phyloP scores from a whole-genome alignment of 1,284 basidiomycete genomes.

The Peniophora sp. region DNA sequence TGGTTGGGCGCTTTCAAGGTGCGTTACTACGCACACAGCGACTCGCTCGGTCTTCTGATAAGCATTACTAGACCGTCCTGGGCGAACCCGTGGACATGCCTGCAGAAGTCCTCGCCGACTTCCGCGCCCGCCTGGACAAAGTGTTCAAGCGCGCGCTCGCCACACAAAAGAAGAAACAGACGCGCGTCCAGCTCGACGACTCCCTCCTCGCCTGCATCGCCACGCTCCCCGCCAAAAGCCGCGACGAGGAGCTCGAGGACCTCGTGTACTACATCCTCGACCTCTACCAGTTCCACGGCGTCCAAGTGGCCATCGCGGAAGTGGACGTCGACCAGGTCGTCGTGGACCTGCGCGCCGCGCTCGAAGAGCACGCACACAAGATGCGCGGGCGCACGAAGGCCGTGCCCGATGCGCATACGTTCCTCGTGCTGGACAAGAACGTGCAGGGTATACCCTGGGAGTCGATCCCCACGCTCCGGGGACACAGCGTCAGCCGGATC shows the following conservation, averaged over 20 bases:
- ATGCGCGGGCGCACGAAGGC: constrained; percentile 20
- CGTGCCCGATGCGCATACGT: constrained; percentile 61
- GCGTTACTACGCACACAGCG: constrained; percentile 10
- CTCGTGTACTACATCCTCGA: constrained; percentile 92
- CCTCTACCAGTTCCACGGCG: constrained; percentile 88
- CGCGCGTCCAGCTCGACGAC: constrained; percentile 56
- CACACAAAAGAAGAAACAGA: constrained; percentile 47
- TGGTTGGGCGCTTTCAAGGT: constrained; percentile 99
- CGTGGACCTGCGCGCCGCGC: constrained; percentile 60
- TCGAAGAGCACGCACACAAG: constrained; percentile 60
- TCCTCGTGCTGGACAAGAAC: constrained; percentile 88
- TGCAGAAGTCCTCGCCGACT: constrained; percentile 38
- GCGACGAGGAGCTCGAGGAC: constrained; percentile 94
- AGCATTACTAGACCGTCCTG: constrained; percentile 56
- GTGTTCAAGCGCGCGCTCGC: constrained; percentile 64
- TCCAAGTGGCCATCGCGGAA: constrained; percentile 85
- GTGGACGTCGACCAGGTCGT: constrained; percentile 86
- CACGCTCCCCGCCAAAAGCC: constrained; percentile 70
- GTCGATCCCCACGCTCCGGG: constrained; percentile 81
- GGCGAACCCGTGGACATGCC: constrained; percentile 43
- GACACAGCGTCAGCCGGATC: constrained; percentile 83
- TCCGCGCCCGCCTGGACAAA: constrained; percentile 63
- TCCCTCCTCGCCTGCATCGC: constrained; percentile 82
- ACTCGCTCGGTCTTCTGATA: constrained; percentile 1
- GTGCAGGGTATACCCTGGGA: constrained; percentile 94